Evolutionary conservation across 2,329 filamentous ascomycete genomes (phyloP).

Genomic region (Teratosphaeria gauchensis): DNA sequence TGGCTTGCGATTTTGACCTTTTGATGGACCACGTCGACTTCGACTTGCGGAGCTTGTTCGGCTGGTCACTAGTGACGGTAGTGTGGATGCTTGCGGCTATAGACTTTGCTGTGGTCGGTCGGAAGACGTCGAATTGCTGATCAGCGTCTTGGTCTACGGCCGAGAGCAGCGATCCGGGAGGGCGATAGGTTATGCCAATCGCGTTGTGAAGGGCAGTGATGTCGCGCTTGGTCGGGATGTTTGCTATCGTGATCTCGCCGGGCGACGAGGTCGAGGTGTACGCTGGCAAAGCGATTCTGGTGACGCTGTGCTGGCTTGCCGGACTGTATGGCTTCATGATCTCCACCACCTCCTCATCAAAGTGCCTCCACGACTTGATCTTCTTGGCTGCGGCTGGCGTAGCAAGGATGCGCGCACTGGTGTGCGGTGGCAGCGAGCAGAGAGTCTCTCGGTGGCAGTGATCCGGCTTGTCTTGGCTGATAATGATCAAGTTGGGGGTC

Average conservation of each 20-base stretch:
- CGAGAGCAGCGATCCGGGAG: constrained; percentile 39
- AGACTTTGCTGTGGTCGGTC: background rate
- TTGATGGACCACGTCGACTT: background rate
- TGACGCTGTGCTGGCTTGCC: constrained; percentile 30
- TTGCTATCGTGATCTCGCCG: constrained; percentile 63
- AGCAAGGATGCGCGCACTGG: constrained; percentile 54
- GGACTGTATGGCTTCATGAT: constrained; percentile 34
- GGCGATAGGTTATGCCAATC: constrained; percentile 62
- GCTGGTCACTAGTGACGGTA: constrained; percentile 18
- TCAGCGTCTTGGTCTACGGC: constrained; percentile 18
- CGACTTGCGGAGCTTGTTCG: background rate
- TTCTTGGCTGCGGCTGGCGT: constrained; percentile 54
- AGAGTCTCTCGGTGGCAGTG: constrained; percentile 64
- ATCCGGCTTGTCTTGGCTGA: constrained; percentile 55
- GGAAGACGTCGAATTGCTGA: background rate
- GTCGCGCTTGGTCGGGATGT: constrained; percentile 53
- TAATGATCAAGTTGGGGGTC: constrained; percentile 46
- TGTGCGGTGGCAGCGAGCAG: constrained; percentile 48
- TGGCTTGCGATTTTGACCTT: background rate
- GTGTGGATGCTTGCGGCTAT: constrained; percentile 8
- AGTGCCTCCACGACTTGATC: constrained; percentile 60
- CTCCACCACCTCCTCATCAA: constrained; percentile 41
- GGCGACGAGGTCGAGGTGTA: constrained; percentile 42
- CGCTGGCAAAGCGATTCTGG: constrained; percentile 46
- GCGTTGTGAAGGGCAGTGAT: constrained; percentile 54